Evolutionary conservation across 306 rosid species (phyloP).

Genomic region (Trifolium dubium): DNA sequence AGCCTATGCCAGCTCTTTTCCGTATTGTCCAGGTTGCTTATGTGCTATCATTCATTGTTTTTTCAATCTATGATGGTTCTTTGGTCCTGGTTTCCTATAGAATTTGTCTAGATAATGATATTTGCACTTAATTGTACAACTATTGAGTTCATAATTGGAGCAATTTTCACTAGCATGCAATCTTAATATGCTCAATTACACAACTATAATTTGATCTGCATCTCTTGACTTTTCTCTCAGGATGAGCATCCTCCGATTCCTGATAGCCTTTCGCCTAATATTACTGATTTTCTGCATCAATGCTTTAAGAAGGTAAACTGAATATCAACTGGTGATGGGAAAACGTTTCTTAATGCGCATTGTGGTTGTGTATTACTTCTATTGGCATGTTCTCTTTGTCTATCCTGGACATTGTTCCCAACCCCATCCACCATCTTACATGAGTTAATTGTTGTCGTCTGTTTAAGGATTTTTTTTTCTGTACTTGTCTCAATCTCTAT

Average conservation of each 20-base stretch:
- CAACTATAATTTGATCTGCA: slow-evolving; percentile 20
- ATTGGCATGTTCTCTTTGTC: not conserved
- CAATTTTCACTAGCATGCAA: slow-evolving; percentile 29
- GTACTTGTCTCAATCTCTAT: not conserved
- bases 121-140: slow-evolving; percentile 21
- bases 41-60: slow-evolving; percentile 2
- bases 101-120: slow-evolving; percentile 27
- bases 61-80: slow-evolving; percentile 22
- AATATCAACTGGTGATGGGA: slow-evolving; percentile 31
- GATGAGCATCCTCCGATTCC: slow-evolving; percentile 98
- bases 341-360: slow-evolving; percentile 22
- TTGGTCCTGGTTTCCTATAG: slow-evolving; percentile 17
- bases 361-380: slow-evolving; percentile 30
- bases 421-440: not conserved
- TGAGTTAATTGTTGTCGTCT: not conserved
- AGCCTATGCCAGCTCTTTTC: slow-evolving; percentile 99
- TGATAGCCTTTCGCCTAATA: slow-evolving; percentile 86
- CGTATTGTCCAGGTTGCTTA: slow-evolving; percentile 93
- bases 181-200: slow-evolving; percentile 31
- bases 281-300: slow-evolving; percentile 94
- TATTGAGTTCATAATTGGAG: slow-evolving; percentile 17
- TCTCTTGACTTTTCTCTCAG: slow-evolving; percentile 57
- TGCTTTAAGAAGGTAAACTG: slow-evolving; percentile 93
- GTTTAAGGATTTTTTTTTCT: slow-evolving; percentile 6
- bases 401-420: slow-evolving; percentile 19